Base-by-base conservation (phyloP, 2,329 filamentous ascomycete genomes). In the Fusarium verticillioides region DNA sequence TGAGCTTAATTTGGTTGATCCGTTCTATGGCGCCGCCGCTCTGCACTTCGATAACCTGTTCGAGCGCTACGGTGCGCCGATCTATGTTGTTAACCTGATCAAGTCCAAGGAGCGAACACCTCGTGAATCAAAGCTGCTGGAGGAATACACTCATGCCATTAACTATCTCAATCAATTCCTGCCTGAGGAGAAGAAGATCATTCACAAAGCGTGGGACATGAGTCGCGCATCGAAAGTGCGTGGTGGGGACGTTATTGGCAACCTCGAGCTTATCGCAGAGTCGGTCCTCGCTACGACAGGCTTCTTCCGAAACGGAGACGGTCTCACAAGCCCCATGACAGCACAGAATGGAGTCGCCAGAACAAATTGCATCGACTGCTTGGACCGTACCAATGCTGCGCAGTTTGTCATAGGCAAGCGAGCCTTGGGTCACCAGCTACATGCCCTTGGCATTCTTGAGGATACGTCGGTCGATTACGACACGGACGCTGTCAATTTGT, bases 171-270 rank as follows among this genome's bases (percentile, higher is more conserved):
- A 98, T 75, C 96, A 98, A 79, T 97, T 97, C 66, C 85, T 99
- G 5, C 96, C 96, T 0, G 83, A 87, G 5, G 92, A 91, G 63
- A 94, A 95, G 79, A 94, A 94, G 79, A 97, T 99, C 58, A 90
- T 96, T 15, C 96, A 99, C 81, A 94, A 96, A 77, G 95, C 96
- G 7, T 99, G 96, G 91, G 96, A 99, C 80, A 99, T 99, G 96
- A 97, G 95, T 70, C 89, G 96, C 66, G 96, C 96, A 9, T 94
- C 96, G 23, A 99, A 99, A 83, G 91, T 92, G 76, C 92, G 94
- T 40, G 95, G 96, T 64, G 93, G 97, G 78, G 95, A 99, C 83
- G 96, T 99, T 5, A 98, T 99, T 75, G 92, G 92, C 30, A 97
- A 93, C 3, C 87, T 99, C 7, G 96, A 99, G 81, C 87, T 88